Conservation (phyloP, 108 stramenopile species). For the Discostella stelligeroides region DNA sequence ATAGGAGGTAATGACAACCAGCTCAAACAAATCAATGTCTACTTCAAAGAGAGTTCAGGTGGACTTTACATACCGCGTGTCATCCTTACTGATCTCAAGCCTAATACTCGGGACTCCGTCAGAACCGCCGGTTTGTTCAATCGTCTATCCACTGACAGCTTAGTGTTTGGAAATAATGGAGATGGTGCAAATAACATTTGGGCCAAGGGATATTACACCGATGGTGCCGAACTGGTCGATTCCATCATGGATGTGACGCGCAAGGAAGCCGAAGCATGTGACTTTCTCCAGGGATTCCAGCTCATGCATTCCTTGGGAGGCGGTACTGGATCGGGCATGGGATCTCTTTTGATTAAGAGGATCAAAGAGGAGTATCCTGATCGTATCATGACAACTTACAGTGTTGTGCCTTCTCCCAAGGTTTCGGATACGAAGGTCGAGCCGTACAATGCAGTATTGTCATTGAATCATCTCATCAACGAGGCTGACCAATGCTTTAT, state of each 20-base stretch:
- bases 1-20: slow-evolving; percentile 77
- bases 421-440: slow-evolving; percentile 85
- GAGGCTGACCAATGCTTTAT: slow-evolving; percentile 90
- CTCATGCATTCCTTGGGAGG: too few species aligned
- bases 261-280: too few species aligned
- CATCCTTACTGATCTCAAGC: slow-evolving; percentile 75
- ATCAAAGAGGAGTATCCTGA: slow-evolving; percentile 90
- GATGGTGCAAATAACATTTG: slow-evolving; percentile 92
- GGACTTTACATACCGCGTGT: slow-evolving; percentile 88
- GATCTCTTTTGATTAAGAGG: slow-evolving; percentile 82
- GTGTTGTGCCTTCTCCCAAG: slow-evolving; percentile 84
- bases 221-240: too few species aligned
- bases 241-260: slow-evolving; percentile 82
- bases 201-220: too few species aligned
- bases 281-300: too few species aligned
- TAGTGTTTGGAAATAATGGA: slow-evolving; percentile 83
- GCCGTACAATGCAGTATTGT: slow-evolving; percentile 87
- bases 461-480: slow-evolving; percentile 88
- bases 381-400: slow-evolving; percentile 87
- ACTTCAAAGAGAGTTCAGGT: slow-evolving; percentile 77
- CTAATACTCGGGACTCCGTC: slow-evolving; percentile 85
- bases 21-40: slow-evolving; percentile 85
- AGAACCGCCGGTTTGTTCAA: slow-evolving; percentile 74
- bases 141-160: slow-evolving; percentile 85
- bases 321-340: slow-evolving; percentile 86